phyloP scores from a whole-genome alignment of 371 early-diverging fungal genomes.

The Zopfochytrium polystomum region DNA sequence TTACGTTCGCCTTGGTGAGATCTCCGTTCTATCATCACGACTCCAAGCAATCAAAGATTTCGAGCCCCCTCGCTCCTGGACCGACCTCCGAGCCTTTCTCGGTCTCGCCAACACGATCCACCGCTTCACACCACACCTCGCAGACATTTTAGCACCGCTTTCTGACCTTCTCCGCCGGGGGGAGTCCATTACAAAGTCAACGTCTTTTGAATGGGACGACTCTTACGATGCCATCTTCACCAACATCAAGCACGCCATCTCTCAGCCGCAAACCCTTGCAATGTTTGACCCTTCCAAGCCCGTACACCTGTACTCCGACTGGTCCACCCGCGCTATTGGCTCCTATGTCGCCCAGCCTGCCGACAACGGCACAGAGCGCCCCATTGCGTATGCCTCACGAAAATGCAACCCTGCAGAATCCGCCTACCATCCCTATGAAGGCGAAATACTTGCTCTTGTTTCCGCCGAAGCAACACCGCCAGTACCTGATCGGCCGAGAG shows the following conservation, averaged over 20 bases:
- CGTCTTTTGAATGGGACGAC: neutral
- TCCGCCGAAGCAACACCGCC: neutral
- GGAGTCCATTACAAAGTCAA: neutral
- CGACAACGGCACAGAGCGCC: slow-evolving; percentile 2
- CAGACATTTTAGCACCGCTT: slow-evolving; percentile 42
- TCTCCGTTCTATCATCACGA: slow-evolving; percentile 34
- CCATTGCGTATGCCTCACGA: slow-evolving; percentile 9
- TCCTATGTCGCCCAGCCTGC: slow-evolving; percentile 14
- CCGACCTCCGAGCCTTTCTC: slow-evolving; percentile 48
- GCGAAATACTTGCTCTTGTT: neutral
- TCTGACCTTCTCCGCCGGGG: slow-evolving; percentile 33
- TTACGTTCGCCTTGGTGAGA: slow-evolving; percentile 12
- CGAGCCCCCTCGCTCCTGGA: slow-evolving; percentile 31
- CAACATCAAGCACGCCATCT: neutral
- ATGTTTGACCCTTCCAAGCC: slow-evolving; percentile 9
- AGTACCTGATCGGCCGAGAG: slow-evolving; percentile 4
- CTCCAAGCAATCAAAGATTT: slow-evolving; percentile 38
- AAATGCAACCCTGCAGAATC: slow-evolving; percentile 6
- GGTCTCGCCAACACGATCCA: slow-evolving; percentile 55
- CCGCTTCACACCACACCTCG: slow-evolving; percentile 46
- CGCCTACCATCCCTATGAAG: slow-evolving; percentile 5
- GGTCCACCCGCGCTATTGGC: slow-evolving; percentile 8
- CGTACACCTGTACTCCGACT: slow-evolving; percentile 10
- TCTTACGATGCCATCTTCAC: neutral
- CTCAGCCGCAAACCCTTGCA: neutral